These are phyloP conservation scores for Graphiopsis chlorocephala DNA, from an alignment of 2,329 filamentous ascomycete genomes.

Conservation along the genomic window DNA sequence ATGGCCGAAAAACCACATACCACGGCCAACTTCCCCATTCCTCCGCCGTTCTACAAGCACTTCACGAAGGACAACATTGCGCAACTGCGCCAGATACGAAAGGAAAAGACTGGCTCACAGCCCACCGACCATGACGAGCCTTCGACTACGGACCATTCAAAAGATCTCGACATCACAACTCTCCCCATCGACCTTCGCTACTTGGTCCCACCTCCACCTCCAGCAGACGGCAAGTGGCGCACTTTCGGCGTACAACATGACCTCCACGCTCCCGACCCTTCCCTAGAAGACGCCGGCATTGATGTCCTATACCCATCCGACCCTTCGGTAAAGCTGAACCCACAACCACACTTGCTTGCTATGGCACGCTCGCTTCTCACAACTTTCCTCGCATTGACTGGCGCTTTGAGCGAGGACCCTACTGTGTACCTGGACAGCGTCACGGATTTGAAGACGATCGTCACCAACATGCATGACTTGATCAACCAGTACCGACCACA, in stretches of 20 bases:
- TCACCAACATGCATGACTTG: conserved; percentile 88
- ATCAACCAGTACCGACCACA: conserved; percentile 94
- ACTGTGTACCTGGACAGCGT: conserved; percentile 64
- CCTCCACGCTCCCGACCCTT: conserved; percentile 60
- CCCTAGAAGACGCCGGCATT: conserved; percentile 68
- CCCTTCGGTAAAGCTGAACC: conserved; percentile 41
- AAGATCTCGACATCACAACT: conserved; percentile 36
- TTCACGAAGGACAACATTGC: conserved; percentile 76
- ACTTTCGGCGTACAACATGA: conserved; percentile 69
- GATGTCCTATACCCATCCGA: conserved; percentile 63
- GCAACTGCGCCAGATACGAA: conserved; percentile 45
- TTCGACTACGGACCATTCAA: conserved; percentile 26
- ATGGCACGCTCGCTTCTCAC: conserved; percentile 81
- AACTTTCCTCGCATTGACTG: conserved; percentile 82
- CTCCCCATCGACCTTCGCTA: conserved; percentile 70
- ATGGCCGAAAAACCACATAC: conserved; percentile 61
- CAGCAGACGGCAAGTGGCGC: conserved; percentile 66
- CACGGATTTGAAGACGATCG: conserved; percentile 73
- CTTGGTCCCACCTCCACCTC: conserved; percentile 75
- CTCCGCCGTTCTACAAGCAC: conserved; percentile 84
- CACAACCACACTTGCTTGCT: conserved; percentile 59
- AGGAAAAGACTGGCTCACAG: conserved; percentile 21
- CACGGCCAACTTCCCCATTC: conserved; percentile 73
- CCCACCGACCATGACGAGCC: background rate
- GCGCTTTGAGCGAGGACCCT: conserved; percentile 66